Evolutionary conservation across 1,284 basidiomycete genomes (phyloP).

Genomic region (Pholiota adiposa): DNA sequence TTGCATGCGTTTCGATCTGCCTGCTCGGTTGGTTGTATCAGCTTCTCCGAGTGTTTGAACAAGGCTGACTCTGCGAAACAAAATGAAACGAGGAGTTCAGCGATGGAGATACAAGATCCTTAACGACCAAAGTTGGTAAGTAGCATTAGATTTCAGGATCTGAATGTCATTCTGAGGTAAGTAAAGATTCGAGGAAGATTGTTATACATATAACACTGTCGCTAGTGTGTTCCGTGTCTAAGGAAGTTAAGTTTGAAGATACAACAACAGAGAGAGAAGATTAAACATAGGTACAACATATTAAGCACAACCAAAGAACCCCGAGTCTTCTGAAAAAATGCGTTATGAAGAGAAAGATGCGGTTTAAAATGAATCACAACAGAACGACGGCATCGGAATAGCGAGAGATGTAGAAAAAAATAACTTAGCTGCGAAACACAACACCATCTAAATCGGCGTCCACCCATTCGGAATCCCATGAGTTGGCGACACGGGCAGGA

Average conservation of each 20-base stretch:
- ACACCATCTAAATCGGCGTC: not conserved
- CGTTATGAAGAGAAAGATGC: not conserved
- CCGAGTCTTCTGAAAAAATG: not conserved
- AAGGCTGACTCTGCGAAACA: not conserved
- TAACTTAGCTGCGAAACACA: not conserved
- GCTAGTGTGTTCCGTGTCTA: not conserved
- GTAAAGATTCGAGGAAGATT: too few relatives aligned
- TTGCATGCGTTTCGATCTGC: not conserved
- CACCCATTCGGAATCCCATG: conserved; percentile 8
- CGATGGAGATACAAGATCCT: not conserved
- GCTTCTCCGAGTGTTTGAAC: not conserved
- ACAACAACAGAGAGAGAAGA: not conserved
- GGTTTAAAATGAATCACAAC: not conserved
- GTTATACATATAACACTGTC: too few relatives aligned
- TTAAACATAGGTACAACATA: not conserved
- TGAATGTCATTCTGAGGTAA: too few relatives aligned
- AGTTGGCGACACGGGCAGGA: not conserved
- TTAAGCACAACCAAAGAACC: not conserved
- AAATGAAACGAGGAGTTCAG: not conserved
- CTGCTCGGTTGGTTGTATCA: not conserved
- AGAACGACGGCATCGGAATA: not conserved
- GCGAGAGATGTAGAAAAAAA: not conserved
- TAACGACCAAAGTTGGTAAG: too few relatives aligned
- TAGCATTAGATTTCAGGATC: too few relatives aligned
- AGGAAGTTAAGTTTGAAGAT: not conserved